Evolutionary conservation across 2,329 filamentous ascomycete genomes (phyloP).

Genomic region (Aspergillus ustus): DNA sequence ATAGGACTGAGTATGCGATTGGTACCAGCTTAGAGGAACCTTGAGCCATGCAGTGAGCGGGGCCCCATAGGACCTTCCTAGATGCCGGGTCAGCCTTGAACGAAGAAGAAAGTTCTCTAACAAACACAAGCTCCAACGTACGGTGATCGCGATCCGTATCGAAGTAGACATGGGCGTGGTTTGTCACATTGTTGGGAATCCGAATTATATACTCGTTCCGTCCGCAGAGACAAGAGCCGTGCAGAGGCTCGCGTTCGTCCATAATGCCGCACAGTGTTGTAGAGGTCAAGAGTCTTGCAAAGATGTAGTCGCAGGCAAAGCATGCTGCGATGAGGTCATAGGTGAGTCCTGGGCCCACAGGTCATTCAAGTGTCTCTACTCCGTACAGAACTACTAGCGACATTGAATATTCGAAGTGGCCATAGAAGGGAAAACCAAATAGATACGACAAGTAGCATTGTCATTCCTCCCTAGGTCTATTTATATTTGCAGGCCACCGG

Average conservation of each 20-base stretch:
- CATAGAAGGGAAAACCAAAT: background rate
- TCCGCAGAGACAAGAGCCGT: conserved; percentile 82
- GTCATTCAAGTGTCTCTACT: background rate
- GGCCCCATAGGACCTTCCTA: conserved; percentile 68
- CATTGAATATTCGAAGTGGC: background rate
- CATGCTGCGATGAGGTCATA: conserved; percentile 15
- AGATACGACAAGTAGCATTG: background rate
- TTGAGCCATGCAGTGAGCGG: conserved; percentile 81
- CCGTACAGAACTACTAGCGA: background rate
- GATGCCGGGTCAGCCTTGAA: background rate
- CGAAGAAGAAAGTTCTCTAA: background rate
- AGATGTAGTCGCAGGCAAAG: background rate
- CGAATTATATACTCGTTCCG: conserved; percentile 80
- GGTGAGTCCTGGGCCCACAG: background rate
- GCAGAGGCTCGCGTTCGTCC: conserved; percentile 57
- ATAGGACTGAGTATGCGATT: conserved; percentile 73
- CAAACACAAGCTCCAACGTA: conserved; percentile 55
- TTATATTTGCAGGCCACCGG: background rate
- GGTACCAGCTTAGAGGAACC: conserved; percentile 80
- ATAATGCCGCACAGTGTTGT: conserved; percentile 14
- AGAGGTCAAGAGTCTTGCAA: background rate
- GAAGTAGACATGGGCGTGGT: conserved; percentile 72
- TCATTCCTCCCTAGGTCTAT: background rate
- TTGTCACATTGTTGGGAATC: conserved; percentile 63
- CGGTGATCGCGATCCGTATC: conserved; percentile 71